phyloP scores from a whole-genome alignment of 306 rosid species.

The Spatholobus suberectus region DNA sequence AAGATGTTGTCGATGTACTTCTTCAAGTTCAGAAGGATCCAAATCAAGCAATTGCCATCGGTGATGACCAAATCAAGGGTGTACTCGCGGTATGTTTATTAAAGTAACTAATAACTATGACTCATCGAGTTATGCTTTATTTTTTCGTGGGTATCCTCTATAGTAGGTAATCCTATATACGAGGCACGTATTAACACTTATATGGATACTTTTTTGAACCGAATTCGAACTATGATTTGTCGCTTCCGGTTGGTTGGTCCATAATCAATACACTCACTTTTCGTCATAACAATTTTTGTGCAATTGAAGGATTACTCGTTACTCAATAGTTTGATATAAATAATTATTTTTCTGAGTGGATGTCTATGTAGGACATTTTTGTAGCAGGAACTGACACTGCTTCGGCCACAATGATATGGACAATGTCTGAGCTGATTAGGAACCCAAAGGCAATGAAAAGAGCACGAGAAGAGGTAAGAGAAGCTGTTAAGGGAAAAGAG shows the following conservation, averaged over 20 bases:
- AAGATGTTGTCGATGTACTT: conserved; percentile 54
- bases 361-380: conserved; percentile 40
- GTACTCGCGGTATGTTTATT: not conserved
- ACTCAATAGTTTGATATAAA: not conserved
- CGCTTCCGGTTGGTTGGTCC: too few species aligned
- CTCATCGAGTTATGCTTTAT: too few species aligned
- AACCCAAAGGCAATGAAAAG: conserved; percentile 49
- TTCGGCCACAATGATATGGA: conserved; percentile 48
- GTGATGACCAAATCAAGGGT: conserved; percentile 47
- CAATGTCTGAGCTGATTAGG: conserved; percentile 51
- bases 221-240: too few species aligned
- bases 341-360: not conserved
- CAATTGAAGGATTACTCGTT: too few species aligned
- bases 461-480: conserved; percentile 48
- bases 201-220: too few species aligned
- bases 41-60: conserved; percentile 22
- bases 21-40: conserved; percentile 51
- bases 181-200: too few species aligned
- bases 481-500: not conserved
- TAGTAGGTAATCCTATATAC: too few species aligned
- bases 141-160: too few species aligned
- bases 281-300: too few species aligned
- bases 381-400: conserved; percentile 53
- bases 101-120: too few species aligned
- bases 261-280: too few species aligned